A percentile compares a stretch with the other conserved stretches of the same genome.
These are phyloP conservation scores for Hyphodiscus sp. DNA, from an alignment of 2,329 filamentous ascomycete genomes.

Conservation along the genomic window DNA sequence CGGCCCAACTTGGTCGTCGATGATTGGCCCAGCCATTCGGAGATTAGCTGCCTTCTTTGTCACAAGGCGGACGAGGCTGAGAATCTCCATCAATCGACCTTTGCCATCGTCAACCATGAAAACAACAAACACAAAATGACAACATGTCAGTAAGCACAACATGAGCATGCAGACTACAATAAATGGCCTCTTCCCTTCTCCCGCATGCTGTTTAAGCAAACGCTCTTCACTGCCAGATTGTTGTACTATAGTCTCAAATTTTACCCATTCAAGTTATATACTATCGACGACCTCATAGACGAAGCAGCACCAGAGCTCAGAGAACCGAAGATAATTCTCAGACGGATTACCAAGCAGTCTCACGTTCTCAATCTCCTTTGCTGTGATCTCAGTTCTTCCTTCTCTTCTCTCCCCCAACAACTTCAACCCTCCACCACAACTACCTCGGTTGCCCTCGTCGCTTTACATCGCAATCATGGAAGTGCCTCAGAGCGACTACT, in stretches of 20 bases:
- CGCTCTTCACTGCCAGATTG: neutral
- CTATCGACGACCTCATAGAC: neutral
- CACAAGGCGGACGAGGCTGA: neutral
- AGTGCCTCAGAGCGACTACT: constrained; percentile 7
- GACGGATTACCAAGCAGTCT: too few species aligned
- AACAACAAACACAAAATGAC: neutral
- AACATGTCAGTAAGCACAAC: neutral
- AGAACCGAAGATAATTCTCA: too few species aligned
- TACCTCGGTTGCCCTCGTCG: neutral
- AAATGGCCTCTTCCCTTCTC: neutral
- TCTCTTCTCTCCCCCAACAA: neutral
- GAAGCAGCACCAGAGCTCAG: neutral
- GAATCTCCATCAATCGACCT: neutral
- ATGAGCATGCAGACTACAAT: neutral
- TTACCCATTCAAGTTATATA: neutral
- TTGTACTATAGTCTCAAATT: neutral
- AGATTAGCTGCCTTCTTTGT: neutral
- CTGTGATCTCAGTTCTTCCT: neutral
- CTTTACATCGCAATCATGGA: constrained; percentile 4
- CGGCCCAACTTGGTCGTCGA: neutral
- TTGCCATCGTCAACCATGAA: neutral
- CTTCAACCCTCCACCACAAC: neutral
- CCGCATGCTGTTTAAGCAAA: neutral
- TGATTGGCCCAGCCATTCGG: neutral
- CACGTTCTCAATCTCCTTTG: neutral